Base-by-base conservation (phyloP, 2,329 filamentous ascomycete genomes). In the Chaetomium globosum region DNA sequence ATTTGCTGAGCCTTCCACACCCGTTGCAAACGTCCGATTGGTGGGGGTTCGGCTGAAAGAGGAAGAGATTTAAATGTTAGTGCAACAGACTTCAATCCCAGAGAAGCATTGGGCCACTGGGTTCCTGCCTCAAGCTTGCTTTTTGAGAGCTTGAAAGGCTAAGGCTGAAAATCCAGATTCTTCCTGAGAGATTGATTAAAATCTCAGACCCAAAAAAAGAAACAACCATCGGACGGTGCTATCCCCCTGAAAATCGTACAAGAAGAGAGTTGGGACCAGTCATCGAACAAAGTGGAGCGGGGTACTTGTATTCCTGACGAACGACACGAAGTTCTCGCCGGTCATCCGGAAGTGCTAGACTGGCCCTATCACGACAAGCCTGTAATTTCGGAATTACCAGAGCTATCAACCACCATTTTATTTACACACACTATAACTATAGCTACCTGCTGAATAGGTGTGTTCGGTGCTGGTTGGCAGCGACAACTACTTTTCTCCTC, bases 1-100 rank as follows among this genome's bases (percentile, higher is more conserved):
- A 61, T 60, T 19, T 10, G 52, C 9, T 16, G 52, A 9, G 21
- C n/a, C 8, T 4, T 51, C 36, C 36, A 55, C 23, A 53, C 2
- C 51, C 60, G 59, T 51, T 54, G 52, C 65, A 65, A 39, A 49
- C 43, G 28, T 55, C 57, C 59, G 56, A 61, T 61, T 65, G 48
- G 63, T 36, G 33, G 28, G 39, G 52, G n/a, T 23, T 53, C 33
- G 43, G 54, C 43, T n/a, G 51, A 61, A 59, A 52, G n/a, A 21
- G 51, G 26, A 52, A 62, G 52, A 65, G 58, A 67, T 63, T 67
- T 67, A 65, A 67, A 67, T 65, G 62, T 67, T 69, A 66, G 67
- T 67, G 61, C 65, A 59, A 7, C 56, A 13, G 21, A 33, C 19
- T 48, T n/a, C n/a, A 36, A 23, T 30, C 23, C 54, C 39, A 33